Base-by-base conservation (phyloP, 768 basidiomycete genomes). In the Phylloporus sp. region DNA sequence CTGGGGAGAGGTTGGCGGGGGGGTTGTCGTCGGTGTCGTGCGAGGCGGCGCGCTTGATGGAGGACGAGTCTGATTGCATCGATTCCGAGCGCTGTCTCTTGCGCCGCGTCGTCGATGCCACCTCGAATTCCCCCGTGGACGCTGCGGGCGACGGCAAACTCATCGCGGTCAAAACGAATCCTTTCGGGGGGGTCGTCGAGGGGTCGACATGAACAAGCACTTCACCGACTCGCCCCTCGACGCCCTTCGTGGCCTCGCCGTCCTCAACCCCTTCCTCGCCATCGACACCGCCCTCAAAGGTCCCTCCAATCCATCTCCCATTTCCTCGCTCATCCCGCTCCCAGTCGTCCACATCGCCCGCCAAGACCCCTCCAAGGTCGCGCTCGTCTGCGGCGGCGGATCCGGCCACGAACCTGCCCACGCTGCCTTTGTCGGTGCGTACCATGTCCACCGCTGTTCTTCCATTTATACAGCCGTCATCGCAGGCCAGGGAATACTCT, bases 341-440 rank as follows among this genome's bases (percentile, higher is more conserved):
- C 3, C 56, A 86, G 89, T 87, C 44, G 73, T 90, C 33, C 81
- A 84, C 57, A 66, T 79, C 42, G 69, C 77, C 21, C 54, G 67
- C n/a, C 75, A 66, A 26, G 79, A 85, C 62, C 75, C 69, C 46
- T 75, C 77, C 20, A 81, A 81, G 60, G 90, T 92, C 34, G 78
- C 85, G 3, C 70, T 92, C 13, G 72, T 92, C 56, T 90, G 86
- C 57, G 90, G 90, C 9, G 90, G 90, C 6, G 90, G 90, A 26
- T 81, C 84, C 21, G 89, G 94, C 5, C 94, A 96, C 61, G 94
- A 96, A 59, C 94, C 94, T 7, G 79, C 91, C 14, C 91, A 93
- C 67, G 80, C 89, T 5, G 87, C 81, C 2, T 93, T 87, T 56
- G 91, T 95, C n/a, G 92, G 90, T 84, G 52, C 53, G 75, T 62